These are phyloP conservation scores for Linum lewisii DNA, from an alignment of 345 rosid species.

Conservation along the genomic window DNA sequence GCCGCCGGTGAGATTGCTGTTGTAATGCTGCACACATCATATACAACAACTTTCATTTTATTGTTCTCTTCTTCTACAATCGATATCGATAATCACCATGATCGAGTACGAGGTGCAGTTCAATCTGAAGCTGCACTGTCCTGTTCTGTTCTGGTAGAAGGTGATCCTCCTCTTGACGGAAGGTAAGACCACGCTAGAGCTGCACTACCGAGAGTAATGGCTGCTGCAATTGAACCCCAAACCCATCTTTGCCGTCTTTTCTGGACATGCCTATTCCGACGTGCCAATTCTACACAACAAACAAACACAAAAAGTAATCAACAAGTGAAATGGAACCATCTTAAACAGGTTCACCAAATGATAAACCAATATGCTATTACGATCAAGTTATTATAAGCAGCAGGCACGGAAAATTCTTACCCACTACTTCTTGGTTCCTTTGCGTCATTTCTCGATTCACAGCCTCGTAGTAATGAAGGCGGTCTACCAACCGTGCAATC, in stretches of 20 bases:
- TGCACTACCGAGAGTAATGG: slow-evolving; percentile 53
- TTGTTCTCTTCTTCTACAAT: background rate
- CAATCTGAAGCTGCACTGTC: background rate
- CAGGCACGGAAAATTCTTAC: slow-evolving; percentile 32
- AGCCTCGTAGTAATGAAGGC: slow-evolving; percentile 73
- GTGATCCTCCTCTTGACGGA: slow-evolving; percentile 39
- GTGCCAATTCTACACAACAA: slow-evolving; percentile 36
- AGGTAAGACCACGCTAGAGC: slow-evolving; percentile 70
- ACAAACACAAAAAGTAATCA: slow-evolving; percentile 1
- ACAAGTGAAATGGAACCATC: background rate
- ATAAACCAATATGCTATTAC: too few relatives aligned
- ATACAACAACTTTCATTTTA: background rate
- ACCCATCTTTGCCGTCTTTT: slow-evolving; percentile 60
- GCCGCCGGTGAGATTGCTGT: background rate
- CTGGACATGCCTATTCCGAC: slow-evolving; percentile 42
- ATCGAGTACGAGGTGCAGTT: background rate
- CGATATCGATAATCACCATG: background rate
- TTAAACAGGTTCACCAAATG: too few relatives aligned
- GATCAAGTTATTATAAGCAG: background rate
- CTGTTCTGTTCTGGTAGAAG: slow-evolving; percentile 2
- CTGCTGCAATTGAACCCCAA: slow-evolving; percentile 68
- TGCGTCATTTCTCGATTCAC: slow-evolving; percentile 84
- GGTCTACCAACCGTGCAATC: slow-evolving; percentile 59
- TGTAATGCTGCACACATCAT: background rate
- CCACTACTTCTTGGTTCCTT: slow-evolving; percentile 81